phyloP scores from a whole-genome alignment of 179 eudicot species.

The Sideroxylon spinosum region DNA sequence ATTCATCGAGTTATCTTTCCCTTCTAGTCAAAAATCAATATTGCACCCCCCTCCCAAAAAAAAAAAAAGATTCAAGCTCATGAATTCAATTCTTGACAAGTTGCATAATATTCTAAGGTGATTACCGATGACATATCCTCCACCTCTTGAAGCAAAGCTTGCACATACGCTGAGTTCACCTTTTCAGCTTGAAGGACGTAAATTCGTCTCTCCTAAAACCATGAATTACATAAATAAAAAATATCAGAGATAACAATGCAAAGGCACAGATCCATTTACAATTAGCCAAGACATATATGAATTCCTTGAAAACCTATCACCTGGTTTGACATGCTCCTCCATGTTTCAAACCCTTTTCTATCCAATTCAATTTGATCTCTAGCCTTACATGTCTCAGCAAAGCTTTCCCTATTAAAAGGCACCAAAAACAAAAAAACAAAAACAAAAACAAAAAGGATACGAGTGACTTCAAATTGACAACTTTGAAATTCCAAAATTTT shows the following conservation, averaged over 20 bases:
- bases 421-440: background rate
- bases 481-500: background rate
- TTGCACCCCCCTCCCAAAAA: background rate
- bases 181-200: conserved; percentile 34
- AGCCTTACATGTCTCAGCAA: conserved; percentile 31
- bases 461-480: background rate
- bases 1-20: background rate
- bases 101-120: background rate
- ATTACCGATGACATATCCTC: conserved; percentile 30
- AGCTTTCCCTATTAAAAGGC: conserved; percentile 50
- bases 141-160: conserved; percentile 39
- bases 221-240: background rate
- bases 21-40: background rate
- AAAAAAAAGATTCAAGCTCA: background rate
- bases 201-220: conserved; percentile 44
- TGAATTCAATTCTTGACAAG: background rate
- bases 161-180: conserved; percentile 38
- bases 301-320: conserved; percentile 23
- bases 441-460: background rate
- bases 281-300: background rate
- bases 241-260: background rate
- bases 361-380: conserved; percentile 37
- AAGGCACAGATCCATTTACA: background rate
- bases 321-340: conserved; percentile 58
- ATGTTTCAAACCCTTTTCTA: conserved; percentile 43